Evolutionary conservation across 306 rosid genomes (phyloP).

Genomic region (Trifolium dubium): DNA sequence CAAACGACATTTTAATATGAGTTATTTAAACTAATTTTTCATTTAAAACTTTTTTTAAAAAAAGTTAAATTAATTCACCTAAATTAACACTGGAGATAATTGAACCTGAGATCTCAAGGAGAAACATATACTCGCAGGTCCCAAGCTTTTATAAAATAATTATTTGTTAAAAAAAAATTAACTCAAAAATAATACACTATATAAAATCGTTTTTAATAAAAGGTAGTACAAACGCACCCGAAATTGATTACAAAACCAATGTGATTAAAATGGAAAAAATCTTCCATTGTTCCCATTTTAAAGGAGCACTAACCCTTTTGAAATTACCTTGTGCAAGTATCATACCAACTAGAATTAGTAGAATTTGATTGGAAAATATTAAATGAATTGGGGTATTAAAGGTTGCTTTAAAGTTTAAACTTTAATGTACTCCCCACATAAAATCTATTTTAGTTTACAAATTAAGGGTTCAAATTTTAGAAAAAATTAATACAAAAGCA

Average conservation of each 20-base stretch:
- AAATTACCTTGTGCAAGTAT: slow-evolving; percentile 26
- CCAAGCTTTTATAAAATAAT: too few species aligned
- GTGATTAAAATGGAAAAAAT: slow-evolving; percentile 17
- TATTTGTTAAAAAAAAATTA: too few species aligned
- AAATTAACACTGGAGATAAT: too few species aligned
- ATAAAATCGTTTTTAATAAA: too few species aligned
- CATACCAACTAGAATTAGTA: slow-evolving; percentile 34
- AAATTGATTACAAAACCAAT: background rate
- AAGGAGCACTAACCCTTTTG: background rate
- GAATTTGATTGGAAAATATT: background rate
- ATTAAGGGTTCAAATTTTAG: slow-evolving; percentile 18
- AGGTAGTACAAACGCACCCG: too few species aligned
- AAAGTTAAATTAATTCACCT: too few species aligned
- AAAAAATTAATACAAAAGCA: slow-evolving; percentile 46
- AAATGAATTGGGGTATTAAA: slow-evolving; percentile 18
- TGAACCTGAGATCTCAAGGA: too few species aligned
- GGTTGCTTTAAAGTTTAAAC: slow-evolving; percentile 29
- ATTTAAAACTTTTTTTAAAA: too few species aligned
- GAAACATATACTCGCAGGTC: too few species aligned
- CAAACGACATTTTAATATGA: too few species aligned
- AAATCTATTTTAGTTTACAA: background rate
- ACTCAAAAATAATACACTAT: too few species aligned
- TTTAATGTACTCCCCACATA: slow-evolving; percentile 15
- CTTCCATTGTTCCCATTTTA: background rate
- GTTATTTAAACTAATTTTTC: too few species aligned